Conservation (phyloP, 306 rosid species). For the Castanospermum australe region DNA sequence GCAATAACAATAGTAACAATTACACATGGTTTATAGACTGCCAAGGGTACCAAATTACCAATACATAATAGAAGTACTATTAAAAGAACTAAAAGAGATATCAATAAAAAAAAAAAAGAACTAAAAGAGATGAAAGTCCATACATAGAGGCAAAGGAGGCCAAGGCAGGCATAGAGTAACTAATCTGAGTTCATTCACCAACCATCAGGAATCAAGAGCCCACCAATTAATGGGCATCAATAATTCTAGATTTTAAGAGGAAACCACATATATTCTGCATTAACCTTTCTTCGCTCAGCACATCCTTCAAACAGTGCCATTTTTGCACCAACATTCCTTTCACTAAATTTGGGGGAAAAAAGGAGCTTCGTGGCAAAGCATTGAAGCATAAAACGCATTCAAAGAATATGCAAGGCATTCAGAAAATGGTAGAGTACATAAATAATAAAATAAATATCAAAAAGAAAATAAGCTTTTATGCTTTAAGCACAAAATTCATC, state of each 20-base stretch:
- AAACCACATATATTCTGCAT: no score
- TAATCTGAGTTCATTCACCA: not conserved
- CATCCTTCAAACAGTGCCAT: no score
- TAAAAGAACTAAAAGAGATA: no score
- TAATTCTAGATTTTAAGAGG: no score
- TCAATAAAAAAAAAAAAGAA: no score
- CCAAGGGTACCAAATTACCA: not conserved
- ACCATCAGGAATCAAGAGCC: not conserved
- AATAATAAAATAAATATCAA: not conserved
- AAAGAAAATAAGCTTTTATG: not conserved
- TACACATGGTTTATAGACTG: not conserved
- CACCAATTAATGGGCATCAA: not conserved
- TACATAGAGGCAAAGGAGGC: not conserved
- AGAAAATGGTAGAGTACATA: not conserved
- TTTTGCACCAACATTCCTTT: no score
- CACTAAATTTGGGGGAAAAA: no score
- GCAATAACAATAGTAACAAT: no score
- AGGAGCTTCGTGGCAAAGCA: no score
- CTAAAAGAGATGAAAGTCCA: not conserved
- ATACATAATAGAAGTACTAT: not conserved
- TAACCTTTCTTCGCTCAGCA: no score
- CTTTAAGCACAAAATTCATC: not conserved
- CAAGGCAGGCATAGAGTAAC: not conserved
- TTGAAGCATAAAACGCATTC: no score
- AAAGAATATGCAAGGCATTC: no score